These are phyloP conservation scores for Cordyceps militaris DNA, from an alignment of 2,329 filamentous ascomycete species.

Conservation along the genomic window DNA sequence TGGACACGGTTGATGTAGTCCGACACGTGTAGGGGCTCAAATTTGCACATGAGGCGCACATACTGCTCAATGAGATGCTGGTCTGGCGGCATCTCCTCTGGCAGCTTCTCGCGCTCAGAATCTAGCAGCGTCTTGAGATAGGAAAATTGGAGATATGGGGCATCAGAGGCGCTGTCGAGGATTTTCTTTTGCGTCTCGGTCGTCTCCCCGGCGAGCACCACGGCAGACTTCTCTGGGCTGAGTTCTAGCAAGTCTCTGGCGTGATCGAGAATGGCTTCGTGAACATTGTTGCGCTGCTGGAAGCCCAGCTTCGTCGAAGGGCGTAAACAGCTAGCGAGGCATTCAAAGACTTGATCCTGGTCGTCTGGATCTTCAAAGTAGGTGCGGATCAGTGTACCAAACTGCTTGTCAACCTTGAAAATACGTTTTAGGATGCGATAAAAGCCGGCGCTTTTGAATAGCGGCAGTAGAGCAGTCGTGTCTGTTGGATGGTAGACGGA, in stretches of 20 bases:
- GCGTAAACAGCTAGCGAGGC: conserved; percentile 67
- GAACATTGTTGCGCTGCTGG: conserved; percentile 67
- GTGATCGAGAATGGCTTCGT: conserved; percentile 57
- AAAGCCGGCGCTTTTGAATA: conserved; percentile 75
- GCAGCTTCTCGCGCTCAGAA: conserved; percentile 29
- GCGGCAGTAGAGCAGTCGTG: conserved; percentile 64
- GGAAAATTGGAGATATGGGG: conserved; percentile 60
- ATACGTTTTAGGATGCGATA: conserved; percentile 87
- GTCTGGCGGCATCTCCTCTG: conserved; percentile 31
- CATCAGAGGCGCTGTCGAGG: conserved; percentile 53
- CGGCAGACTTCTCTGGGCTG: conserved; percentile 58
- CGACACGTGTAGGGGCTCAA: conserved; percentile 73
- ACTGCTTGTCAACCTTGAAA: conserved; percentile 74
- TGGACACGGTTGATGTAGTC: conserved; percentile 75
- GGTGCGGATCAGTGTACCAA: conserved; percentile 66
- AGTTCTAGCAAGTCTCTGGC: conserved; percentile 60
- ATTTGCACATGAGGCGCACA: conserved; percentile 84
- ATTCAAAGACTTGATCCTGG: conserved; percentile 67
- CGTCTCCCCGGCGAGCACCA: conserved; percentile 54
- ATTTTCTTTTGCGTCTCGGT: conserved; percentile 60
- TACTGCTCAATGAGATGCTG: conserved; percentile 72
- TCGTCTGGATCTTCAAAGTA: conserved; percentile 84
- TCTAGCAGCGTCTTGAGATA: conserved; percentile 75
- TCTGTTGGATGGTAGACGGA: conserved; percentile 90
- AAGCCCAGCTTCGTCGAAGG: conserved; percentile 54